Conservation (phyloP, 1,139 yeast species). For the Suhomyces taliae region DNA sequence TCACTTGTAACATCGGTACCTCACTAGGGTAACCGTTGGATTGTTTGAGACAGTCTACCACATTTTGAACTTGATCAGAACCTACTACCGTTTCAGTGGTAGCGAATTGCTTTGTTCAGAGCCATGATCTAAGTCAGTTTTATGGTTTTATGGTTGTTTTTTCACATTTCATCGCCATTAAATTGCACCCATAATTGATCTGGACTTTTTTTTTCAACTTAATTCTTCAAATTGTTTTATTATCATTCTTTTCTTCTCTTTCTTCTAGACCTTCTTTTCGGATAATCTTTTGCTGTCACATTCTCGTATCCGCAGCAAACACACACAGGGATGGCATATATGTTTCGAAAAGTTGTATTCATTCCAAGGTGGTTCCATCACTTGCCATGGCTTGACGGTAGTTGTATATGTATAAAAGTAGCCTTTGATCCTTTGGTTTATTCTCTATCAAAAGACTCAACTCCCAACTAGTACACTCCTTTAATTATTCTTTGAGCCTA, state of each 20-base stretch:
- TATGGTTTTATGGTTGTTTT: too few species aligned
- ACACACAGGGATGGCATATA: neutral
- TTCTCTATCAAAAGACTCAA: conserved; percentile 1
- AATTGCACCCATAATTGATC: too few species aligned
- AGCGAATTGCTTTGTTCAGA: too few species aligned
- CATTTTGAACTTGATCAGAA: too few species aligned
- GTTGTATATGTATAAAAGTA: neutral
- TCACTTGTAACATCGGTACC: too few species aligned
- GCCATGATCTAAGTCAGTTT: too few species aligned
- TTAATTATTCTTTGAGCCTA: neutral
- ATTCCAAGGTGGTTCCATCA: too few species aligned
- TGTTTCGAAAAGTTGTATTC: neutral
- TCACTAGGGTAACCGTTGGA: neutral
- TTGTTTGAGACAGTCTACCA: neutral
- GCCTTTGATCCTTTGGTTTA: neutral
- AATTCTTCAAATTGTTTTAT: too few species aligned
- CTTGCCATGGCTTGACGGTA: neutral
- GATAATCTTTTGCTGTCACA: neutral
- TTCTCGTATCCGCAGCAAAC: neutral
- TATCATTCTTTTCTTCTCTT: neutral
- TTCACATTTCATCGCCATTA: too few species aligned
- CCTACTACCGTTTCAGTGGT: too few species aligned
- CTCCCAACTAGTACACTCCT: conserved; percentile 11
- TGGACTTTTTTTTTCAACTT: neutral
- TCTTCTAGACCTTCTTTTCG: neutral